phyloP scores from a whole-genome alignment of 106 monocot genomes.

The Platanthera guangdongensis region DNA sequence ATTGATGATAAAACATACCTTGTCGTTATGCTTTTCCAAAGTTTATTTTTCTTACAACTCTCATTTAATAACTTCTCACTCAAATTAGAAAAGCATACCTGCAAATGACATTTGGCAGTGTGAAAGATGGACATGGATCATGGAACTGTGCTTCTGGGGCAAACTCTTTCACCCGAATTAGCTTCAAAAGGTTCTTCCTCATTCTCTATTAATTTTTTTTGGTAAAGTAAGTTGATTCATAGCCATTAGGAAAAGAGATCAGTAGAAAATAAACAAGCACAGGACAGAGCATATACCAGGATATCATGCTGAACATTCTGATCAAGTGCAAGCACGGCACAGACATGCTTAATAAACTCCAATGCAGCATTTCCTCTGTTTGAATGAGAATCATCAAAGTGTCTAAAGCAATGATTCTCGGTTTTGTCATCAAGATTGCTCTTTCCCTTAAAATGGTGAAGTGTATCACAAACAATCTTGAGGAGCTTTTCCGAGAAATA shows the following conservation, averaged over 20 bases:
- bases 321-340: conserved; percentile 87
- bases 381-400: conserved; percentile 13
- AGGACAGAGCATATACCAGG: conserved; percentile 28
- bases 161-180: conserved; percentile 87
- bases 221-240: not conserved
- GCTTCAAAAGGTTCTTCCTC: conserved; percentile 86
- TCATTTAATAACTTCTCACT: no score
- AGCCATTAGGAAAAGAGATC: not conserved
- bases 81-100: conserved; percentile 29
- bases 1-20: no score
- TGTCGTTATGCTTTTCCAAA: no score
- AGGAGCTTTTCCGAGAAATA: conserved; percentile 83
- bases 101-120: conserved; percentile 91
- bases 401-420: conserved; percentile 7
- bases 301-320: conserved; percentile 81
- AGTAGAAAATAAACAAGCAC: not conserved
- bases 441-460: conserved; percentile 45
- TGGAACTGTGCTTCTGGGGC: conserved; percentile 89
- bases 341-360: conserved; percentile 93
- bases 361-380: conserved; percentile 63
- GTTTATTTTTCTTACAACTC: no score
- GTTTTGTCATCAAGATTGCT: conserved; percentile 17
- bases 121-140: conserved; percentile 48
- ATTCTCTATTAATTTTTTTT: conserved; percentile 43
- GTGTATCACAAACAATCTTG: conserved; percentile 61